Conservation (phyloP, 106 monocot species). For the Allium fistulosum region DNA sequence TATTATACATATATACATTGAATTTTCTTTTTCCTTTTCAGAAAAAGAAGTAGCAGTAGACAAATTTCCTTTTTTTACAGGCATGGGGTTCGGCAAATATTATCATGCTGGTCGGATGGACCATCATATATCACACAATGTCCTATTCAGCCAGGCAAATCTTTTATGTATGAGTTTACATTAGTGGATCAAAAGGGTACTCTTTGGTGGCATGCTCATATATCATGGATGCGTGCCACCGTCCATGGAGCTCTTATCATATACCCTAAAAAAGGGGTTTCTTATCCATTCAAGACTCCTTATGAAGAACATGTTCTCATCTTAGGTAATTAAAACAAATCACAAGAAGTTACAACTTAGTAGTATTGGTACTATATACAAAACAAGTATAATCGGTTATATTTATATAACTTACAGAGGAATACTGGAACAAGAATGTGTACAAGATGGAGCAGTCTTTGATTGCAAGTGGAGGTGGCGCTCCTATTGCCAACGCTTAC, state of each 20-base stretch:
- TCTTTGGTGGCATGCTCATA: slow-evolving; percentile 39
- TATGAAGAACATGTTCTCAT: slow-evolving; percentile 27
- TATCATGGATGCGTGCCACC: slow-evolving; percentile 36
- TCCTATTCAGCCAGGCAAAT: slow-evolving; percentile 20
- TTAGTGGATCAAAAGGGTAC: slow-evolving; percentile 27
- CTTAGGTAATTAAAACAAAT: slow-evolving; percentile 1
- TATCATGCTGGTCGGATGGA: slow-evolving; percentile 26
- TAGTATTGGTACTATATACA: no score
- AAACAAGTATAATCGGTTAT: no score
- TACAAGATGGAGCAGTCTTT: slow-evolving; percentile 16
- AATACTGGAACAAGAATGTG: slow-evolving; percentile 14
- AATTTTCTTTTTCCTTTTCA: no score
- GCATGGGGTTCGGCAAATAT: slow-evolving; percentile 22
- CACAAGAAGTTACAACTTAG: not conserved
- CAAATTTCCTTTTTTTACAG: not conserved
- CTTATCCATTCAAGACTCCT: slow-evolving; percentile 33
- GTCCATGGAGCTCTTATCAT: slow-evolving; percentile 34
- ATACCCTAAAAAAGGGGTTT: slow-evolving; percentile 33
- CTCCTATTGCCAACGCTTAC: slow-evolving; percentile 17
- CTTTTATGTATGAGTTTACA: slow-evolving; percentile 24
- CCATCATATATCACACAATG: slow-evolving; percentile 29
- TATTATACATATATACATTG: no score
- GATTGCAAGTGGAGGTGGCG: slow-evolving; percentile 17
- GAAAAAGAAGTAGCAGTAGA: no score
- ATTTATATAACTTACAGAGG: slow-evolving; percentile 1